Percentiles rank a stretch among this genome's conserved stretches.
Evolutionary conservation across 345 rosid species (phyloP).

Genomic region (Gossypium mustelinum): DNA sequence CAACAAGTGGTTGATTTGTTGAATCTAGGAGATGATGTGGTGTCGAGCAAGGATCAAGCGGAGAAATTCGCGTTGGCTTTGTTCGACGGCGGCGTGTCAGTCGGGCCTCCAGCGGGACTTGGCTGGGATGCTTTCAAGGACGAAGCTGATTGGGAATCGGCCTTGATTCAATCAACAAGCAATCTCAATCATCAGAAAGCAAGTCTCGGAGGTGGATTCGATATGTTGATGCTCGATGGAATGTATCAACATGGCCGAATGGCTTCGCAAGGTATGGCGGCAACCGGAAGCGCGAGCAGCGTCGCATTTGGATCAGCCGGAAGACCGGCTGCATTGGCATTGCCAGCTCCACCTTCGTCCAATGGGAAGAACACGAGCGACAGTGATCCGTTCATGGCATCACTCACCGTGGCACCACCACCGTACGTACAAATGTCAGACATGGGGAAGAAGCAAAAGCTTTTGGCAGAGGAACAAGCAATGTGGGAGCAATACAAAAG

Average conservation of each 20-base stretch:
- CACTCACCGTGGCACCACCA: constrained; percentile 40
- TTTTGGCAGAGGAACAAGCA: constrained; percentile 45
- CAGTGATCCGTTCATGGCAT: constrained; percentile 55
- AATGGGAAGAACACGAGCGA: background rate
- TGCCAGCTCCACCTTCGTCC: constrained; percentile 41
- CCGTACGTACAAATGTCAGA: constrained; percentile 57
- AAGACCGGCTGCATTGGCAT: constrained; percentile 40
- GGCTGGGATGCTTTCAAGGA: constrained; percentile 69
- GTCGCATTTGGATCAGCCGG: constrained; percentile 19
- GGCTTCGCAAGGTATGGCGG: constrained; percentile 17
- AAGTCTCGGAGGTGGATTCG: constrained; percentile 47
- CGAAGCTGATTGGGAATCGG: constrained; percentile 68
- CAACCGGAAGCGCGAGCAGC: constrained; percentile 29
- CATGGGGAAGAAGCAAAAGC: constrained; percentile 52
- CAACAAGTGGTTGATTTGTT: constrained; percentile 53
- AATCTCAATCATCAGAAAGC: constrained; percentile 35
- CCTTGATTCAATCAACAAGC: constrained; percentile 65
- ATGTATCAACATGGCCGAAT: constrained; percentile 54
- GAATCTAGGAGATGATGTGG: constrained; percentile 42
- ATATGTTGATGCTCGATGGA: constrained; percentile 43
- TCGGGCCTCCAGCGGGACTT: constrained; percentile 18
- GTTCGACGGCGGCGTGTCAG: constrained; percentile 44
- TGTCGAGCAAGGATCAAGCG: constrained; percentile 36
- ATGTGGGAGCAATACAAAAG: constrained; percentile 54
- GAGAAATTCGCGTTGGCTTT: constrained; percentile 54